Conservation (phyloP, 352 stramenopile genomes). For the Phytophthora pistaciae region DNA sequence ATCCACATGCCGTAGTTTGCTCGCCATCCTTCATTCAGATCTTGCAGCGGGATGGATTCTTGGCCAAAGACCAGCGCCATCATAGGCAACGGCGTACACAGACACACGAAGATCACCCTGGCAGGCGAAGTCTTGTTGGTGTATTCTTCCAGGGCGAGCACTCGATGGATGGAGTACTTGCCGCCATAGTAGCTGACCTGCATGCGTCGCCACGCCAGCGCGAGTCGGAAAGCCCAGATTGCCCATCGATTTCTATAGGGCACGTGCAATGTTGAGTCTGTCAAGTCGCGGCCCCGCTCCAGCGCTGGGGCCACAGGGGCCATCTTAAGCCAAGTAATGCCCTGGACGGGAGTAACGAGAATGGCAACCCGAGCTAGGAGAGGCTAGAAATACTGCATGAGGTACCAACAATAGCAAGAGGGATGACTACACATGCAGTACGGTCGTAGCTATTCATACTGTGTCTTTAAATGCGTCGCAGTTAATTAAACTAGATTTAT, state of each 20-base stretch:
- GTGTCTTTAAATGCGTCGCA: too few species aligned
- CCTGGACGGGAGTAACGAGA: neutral
- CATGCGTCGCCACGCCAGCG: conserved; percentile 8
- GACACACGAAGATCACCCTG: conserved; percentile 14
- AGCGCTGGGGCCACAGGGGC: conserved; percentile 1
- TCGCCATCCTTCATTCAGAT: conserved; percentile 13
- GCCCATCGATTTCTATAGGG: neutral
- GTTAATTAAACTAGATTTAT: too few species aligned
- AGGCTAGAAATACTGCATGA: neutral
- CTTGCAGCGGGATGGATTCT: conserved; percentile 31
- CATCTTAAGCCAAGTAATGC: neutral
- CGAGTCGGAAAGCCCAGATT: neutral
- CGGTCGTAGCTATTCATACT: too few species aligned
- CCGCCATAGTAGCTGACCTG: conserved; percentile 40
- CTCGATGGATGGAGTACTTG: conserved; percentile 36
- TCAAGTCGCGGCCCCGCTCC: neutral
- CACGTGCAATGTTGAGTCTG: neutral
- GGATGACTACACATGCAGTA: too few species aligned
- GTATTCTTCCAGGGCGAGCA: conserved; percentile 33
- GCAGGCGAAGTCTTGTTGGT: conserved; percentile 7
- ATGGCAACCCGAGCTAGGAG: too few species aligned
- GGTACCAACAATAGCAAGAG: neutral
- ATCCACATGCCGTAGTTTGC: conserved; percentile 31
- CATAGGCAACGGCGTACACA: conserved; percentile 22
- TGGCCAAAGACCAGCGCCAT: conserved; percentile 16